Base-by-base conservation (phyloP, 1,139 yeast species). In the Scheffersomyces quercinus region DNA sequence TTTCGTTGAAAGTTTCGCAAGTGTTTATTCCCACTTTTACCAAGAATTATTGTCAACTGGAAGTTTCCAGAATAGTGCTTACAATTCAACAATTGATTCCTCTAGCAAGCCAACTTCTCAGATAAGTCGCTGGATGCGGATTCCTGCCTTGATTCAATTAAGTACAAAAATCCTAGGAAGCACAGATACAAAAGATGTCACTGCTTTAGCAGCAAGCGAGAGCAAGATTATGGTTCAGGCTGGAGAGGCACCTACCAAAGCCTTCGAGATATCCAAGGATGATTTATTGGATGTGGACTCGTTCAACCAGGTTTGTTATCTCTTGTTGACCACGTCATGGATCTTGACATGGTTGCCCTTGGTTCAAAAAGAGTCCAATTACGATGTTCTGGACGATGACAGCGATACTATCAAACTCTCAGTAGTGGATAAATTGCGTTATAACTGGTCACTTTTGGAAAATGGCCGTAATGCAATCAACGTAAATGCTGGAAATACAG, bases 401-500 rank as follows among this genome's bases (percentile, higher is more conserved):
- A 20, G 8, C 26, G 40, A 39, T 24, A 12, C 37, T 33, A 45
- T 53, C 34, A 60, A 61, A 28, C 50, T 66, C 5, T 55, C 70
- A 0, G 59, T 65, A 8, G 65, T 77, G 9, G 85, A 79, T 45
- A 68, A 67, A 48, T 58, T 82, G 36, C 74, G 79, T 47, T 70
- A 72, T 41, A 76, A 76, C 47, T 82, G 87, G 85, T 69, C 82
- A 15, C 79, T 83, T 56, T 71, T 80, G 54, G 75, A 74, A 43
- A 72, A 71, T 43, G 79, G 79, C 3, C 58, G 71, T 37, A 56
- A 62, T 3, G 55, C 54, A 7, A 57, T 62, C 29, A 52, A 52
- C 39, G 54, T 55, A n/a, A 55, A 58, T 15, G 52, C 62, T 8
- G 56, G 58, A 20, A 51, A 49, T 24, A 49, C 55, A 5, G 64